Evolutionary conservation across 352 stramenopile genomes (phyloP), one percentile per base, ranked within the genome.

Genomic region (Globisporangium takayamanum): DNA sequence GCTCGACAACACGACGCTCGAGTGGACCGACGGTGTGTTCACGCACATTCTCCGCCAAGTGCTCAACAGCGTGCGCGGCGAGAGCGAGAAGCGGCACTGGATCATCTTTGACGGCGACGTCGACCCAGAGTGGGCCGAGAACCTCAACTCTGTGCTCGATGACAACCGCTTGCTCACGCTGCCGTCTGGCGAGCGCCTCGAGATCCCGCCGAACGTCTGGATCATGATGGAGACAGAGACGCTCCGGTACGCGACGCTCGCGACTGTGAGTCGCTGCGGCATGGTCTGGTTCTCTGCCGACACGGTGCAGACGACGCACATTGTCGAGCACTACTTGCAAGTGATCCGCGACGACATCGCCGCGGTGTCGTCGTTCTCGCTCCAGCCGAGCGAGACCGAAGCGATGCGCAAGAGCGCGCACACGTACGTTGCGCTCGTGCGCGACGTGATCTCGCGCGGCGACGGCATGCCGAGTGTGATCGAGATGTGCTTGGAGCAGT

Each of bases 191-290:
- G 98, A 99, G 70, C 94, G 98, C 25, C 80, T 99, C 16, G 89
- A 94, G 62, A 97, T 99, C 52, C 97, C 97, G 16, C 73, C 91
- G 3, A 99, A 99, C 69, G 95, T 99, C n/a, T 96, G 96, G 71
- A 99, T 99, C 64, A 97, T 99, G 71, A 97, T 99, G 67, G 98
- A 99, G 78, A 98, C 99, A 3, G 97, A 99, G 59, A 99, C 92
- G 51, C 75, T 99, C 25, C 87, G 92, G 25, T 97, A 99, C 63
- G 98, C 98, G 10, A 99, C 98, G 26, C 87, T 98, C 16, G 98
- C 98, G 44, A 99, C 98, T n/a, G 98, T 99, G 44, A 98, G 89
- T 86, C 94, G 98, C 53, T 99, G 97, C 68, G 98, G 98, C 25
- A 99, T 99, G 96, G 92, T 99, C 33, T 99, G 97, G 96, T 99